Base-by-base conservation (phyloP, 306 rosid genomes). In the Medicago ruthenica region DNA sequence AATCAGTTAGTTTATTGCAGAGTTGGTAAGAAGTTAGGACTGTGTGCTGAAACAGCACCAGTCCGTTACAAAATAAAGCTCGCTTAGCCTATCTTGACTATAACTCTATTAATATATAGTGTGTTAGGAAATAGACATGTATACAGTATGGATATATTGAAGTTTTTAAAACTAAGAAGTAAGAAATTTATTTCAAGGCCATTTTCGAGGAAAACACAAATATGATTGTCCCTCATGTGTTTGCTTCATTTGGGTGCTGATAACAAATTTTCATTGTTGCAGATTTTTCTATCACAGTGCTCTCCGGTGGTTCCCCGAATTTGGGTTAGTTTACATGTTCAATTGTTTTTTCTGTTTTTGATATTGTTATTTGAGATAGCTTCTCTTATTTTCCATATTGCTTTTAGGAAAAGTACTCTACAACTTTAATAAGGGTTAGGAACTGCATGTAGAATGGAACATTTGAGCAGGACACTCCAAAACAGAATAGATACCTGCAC, bases 281-380 rank as follows among this genome's bases (percentile, higher is more conserved):
- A 95, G 97, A 77, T 92, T 95, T 80, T 95, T 92, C 87, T 92
- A 92, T 83, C 97, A 90, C 61, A 92, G 97, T 71, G 97, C 97
- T 80, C 98, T 92, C 64, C 84, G 11, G 78, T 95, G 97, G 98
- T 95, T 92, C 81, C 97, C 98, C 61, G 62, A 86, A 71, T 89
- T 76, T 61, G 97, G 92, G 98, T 92, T 79, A 85, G 98, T 87
- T 73, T 62, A 34, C 47, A 20, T 63, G 15, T 76, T 64, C 58
- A 79, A 47, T 58, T 68, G 41, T 50, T 84, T 31, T 16, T 27
- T 27, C 31, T 27, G 20, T 21, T 65, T 39, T 51, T 40, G 11
- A 62, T 2, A 27, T 27, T 27, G 11, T 22, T 60, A 48, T 18
- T 57, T 78, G 59, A 66, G 58, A 71, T 65, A 16, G 62, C 41